A percentile compares a stretch with the other conserved stretches of the same genome.
phyloP scores from a whole-genome alignment of 768 basidiomycete species.

The Phanerochaete sordida region DNA sequence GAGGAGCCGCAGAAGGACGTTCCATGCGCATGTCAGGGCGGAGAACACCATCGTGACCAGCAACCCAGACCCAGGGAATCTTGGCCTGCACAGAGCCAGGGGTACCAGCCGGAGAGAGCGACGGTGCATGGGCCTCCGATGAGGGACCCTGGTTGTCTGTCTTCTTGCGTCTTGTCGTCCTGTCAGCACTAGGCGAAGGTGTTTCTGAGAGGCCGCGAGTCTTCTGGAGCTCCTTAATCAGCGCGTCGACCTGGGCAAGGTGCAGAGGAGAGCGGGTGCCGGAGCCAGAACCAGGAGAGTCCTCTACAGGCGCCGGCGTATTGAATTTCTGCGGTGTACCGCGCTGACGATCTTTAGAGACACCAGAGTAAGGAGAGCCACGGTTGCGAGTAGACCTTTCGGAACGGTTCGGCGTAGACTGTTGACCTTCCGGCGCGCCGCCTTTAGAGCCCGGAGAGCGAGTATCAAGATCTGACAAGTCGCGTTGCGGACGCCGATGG shows the following conservation, averaged over 20 bases:
- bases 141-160: neutral
- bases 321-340: neutral
- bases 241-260: constrained; percentile 7
- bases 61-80: neutral
- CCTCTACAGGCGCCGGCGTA: neutral
- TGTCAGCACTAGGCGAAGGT: neutral
- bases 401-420: neutral
- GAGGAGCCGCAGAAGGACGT: neutral
- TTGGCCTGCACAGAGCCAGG: neutral
- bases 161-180: neutral
- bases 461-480: too few relatives aligned
- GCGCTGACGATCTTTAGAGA: neutral
- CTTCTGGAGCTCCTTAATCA: constrained; percentile 11
- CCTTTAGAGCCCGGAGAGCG: too few relatives aligned
- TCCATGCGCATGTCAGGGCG: neutral
- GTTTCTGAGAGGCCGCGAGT: neutral
- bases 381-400: neutral
- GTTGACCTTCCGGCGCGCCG: neutral
- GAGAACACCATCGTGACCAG: neutral
- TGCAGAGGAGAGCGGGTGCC: neutral
- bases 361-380: neutral
- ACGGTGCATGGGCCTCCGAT: neutral
- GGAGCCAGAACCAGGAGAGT: neutral
- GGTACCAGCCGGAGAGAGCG: neutral
- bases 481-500: neutral